Conservation (phyloP, 257 asterid genomes). For the Handroanthus guayacan region DNA sequence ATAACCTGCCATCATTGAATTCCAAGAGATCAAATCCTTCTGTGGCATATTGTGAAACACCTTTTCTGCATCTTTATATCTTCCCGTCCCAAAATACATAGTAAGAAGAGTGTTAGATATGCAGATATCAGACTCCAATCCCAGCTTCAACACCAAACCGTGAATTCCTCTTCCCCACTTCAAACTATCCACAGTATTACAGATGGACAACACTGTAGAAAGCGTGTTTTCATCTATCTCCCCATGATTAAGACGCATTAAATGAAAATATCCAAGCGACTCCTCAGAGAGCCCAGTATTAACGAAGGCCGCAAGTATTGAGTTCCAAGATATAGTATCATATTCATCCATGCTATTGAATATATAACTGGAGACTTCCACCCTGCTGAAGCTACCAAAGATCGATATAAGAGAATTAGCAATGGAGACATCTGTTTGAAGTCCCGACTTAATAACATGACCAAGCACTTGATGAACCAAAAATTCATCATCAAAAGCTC, state of each 20-base stretch:
- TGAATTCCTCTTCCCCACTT: conserved; percentile 84
- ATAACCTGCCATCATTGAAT: conserved; percentile 85
- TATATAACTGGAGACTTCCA: conserved; percentile 56
- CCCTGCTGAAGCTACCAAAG: conserved; percentile 60
- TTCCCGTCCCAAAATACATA: conserved; percentile 72
- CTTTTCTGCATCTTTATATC: conserved; percentile 60
- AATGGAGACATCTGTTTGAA: conserved; percentile 65
- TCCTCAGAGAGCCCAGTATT: conserved; percentile 57
- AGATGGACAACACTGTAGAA: conserved; percentile 63
- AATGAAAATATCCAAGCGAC: conserved; percentile 55
- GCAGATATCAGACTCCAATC: conserved; percentile 64
- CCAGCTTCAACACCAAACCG: conserved; percentile 73
- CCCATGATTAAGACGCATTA: conserved; percentile 67
- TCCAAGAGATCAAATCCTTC: conserved; percentile 85
- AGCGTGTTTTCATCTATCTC: conserved; percentile 71
- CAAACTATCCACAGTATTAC: conserved; percentile 56
- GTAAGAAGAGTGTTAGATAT: conserved; percentile 72
- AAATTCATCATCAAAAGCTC: conserved; percentile 68
- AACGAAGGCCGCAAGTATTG: conserved; percentile 73
- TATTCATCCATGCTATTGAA: conserved; percentile 62
- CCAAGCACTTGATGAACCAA: conserved; percentile 83
- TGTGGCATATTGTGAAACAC: conserved; percentile 60
- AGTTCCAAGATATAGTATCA: conserved; percentile 88
- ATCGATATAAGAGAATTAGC: conserved; percentile 76
- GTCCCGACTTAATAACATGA: conserved; percentile 73